Evolutionary conservation across 257 asterid genomes (phyloP).

Genomic region (Solanum appendiculatum): DNA sequence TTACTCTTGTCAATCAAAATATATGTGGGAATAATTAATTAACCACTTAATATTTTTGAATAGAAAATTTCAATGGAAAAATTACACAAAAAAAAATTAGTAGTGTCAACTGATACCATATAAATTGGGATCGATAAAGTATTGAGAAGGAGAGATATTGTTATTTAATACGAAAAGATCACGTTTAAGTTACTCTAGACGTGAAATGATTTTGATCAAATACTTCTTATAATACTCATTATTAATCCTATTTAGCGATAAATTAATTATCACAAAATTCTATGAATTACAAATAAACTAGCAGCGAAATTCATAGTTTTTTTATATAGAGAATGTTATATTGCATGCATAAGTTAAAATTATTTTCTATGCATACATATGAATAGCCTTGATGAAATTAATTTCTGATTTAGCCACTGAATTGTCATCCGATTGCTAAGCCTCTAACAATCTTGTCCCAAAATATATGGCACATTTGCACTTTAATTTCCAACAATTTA

Average conservation of each 20-base stretch:
- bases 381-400: not conserved
- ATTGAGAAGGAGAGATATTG: not conserved
- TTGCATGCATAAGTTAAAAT: too few species aligned
- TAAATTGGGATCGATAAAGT: too few species aligned
- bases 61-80: too few species aligned
- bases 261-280: not conserved
- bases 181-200: not conserved
- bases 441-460: not conserved
- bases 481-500: not conserved
- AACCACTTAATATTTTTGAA: too few species aligned
- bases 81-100: too few species aligned
- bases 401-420: not conserved
- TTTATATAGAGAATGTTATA: too few species aligned
- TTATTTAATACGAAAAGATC: not conserved
- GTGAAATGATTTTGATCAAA: not conserved
- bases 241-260: too few species aligned
- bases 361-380: not conserved
- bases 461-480: not conserved
- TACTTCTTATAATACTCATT: not conserved
- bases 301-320: not conserved
- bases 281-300: not conserved
- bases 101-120: too few species aligned
- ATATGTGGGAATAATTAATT: too few species aligned
- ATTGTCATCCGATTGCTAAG: not conserved
- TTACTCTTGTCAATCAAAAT: too few species aligned